phyloP scores from a whole-genome alignment of 176 grass and related monocot species.

The Zea mays region Zm-B73-REFERENCE-NAM-5.0 NC_050096.1:12041501-12042000 shows the following conservation, averaged over 20 bases:
- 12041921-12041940: slow-evolving; percentile 13
- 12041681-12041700: not conserved
- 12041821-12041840: slow-evolving; percentile 42
- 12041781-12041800: too few relatives aligned
- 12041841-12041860: slow-evolving; percentile 34
- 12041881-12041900: not conserved
- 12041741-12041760: not conserved
- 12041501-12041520: not conserved
- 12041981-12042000: slow-evolving; percentile 19
- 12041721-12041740: too few relatives aligned
- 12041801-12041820: too few relatives aligned
- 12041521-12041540: not conserved
- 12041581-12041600: not conserved
- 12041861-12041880: not conserved
- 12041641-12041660: not conserved
- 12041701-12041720: not conserved
- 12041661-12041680: not conserved
- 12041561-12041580: not conserved
- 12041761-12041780: slow-evolving; percentile 13
- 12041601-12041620: not conserved
- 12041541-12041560: not conserved
- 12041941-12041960: slow-evolving; percentile 21
- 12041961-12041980: not conserved
- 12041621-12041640: slow-evolving; percentile 1
- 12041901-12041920: not conserved